A percentile compares a stretch with the other conserved stretches of the same genome.
phyloP scores from a whole-genome alignment of 2,329 filamentous ascomycete genomes.

The Cyanodermella asteris region DNA sequence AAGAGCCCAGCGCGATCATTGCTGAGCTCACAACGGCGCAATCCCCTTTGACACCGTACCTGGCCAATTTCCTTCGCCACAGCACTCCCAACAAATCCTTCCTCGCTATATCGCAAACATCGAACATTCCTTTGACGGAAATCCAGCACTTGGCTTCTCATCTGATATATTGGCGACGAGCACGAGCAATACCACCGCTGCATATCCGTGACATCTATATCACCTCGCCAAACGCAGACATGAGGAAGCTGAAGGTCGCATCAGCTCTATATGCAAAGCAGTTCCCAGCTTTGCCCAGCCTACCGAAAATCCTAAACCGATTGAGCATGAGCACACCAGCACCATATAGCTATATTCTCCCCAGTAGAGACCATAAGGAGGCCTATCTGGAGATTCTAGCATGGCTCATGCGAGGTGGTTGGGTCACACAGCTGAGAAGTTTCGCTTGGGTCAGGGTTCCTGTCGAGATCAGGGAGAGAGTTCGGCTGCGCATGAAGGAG shows the following conservation, averaged over 20 bases:
- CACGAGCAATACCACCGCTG: constrained; percentile 73
- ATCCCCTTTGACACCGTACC: constrained; percentile 51
- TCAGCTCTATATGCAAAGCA: constrained; percentile 49
- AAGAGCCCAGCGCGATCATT: constrained; percentile 63
- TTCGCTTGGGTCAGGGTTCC: constrained; percentile 77
- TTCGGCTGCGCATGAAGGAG: constrained; percentile 47
- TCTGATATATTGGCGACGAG: constrained; percentile 88
- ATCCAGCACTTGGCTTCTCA: constrained; percentile 78
- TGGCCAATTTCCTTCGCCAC: constrained; percentile 49
- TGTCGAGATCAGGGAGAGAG: constrained; percentile 61
- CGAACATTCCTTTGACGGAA: constrained; percentile 51
- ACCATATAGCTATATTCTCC: constrained; percentile 64
- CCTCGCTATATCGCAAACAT: constrained; percentile 40
- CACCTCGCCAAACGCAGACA: constrained; percentile 71
- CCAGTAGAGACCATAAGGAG: constrained; percentile 67
- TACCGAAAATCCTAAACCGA: constrained; percentile 71
- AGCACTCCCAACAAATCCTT: constrained; percentile 44
- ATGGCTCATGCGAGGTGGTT: constrained; percentile 79
- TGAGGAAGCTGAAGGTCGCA: constrained; percentile 46
- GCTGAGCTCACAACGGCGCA: constrained; percentile 45
- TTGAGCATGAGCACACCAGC: constrained; percentile 54
- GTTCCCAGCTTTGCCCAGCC: constrained; percentile 63
- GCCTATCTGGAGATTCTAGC: constrained; percentile 79
- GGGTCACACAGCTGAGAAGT: constrained; percentile 82
- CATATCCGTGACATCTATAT: constrained; percentile 82